phyloP scores from a whole-genome alignment of 371 early-diverging fungal species.

The Paraphysoderma sedebokerense region DNA sequence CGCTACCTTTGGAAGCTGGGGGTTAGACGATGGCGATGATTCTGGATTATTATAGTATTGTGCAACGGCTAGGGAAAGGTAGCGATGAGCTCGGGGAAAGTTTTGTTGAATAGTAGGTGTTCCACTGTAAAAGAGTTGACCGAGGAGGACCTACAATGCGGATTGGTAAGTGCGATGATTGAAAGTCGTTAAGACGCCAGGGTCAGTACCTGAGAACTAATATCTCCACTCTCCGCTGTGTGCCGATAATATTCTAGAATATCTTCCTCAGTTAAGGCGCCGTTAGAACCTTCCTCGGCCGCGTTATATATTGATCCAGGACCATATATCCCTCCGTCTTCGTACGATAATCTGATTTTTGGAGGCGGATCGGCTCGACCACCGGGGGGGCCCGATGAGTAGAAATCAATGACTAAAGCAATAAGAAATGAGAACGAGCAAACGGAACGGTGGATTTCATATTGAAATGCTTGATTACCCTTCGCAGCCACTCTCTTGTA shows the following conservation, averaged over 20 bases:
- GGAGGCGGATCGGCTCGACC: slow-evolving; percentile 51
- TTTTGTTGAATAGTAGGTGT: slow-evolving; percentile 40
- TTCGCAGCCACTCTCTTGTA: slow-evolving; percentile 66
- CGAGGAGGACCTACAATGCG: slow-evolving; percentile 42
- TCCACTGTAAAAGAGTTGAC: slow-evolving; percentile 64
- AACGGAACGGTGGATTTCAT: too few relatives aligned
- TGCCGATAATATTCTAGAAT: slow-evolving; percentile 58
- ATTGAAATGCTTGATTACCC: slow-evolving; percentile 17
- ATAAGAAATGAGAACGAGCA: neutral
- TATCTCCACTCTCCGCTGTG: slow-evolving; percentile 48
- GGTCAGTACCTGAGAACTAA: slow-evolving; percentile 33
- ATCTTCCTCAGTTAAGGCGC: slow-evolving; percentile 37
- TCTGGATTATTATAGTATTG: slow-evolving; percentile 14
- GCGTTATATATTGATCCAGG: slow-evolving; percentile 11
- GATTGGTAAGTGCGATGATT: neutral
- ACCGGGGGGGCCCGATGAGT: slow-evolving; percentile 58
- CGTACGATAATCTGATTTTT: slow-evolving; percentile 55
- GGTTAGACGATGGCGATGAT: neutral
- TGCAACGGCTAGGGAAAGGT: slow-evolving; percentile 17
- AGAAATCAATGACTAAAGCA: slow-evolving; percentile 42
- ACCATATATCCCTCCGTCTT: slow-evolving; percentile 63
- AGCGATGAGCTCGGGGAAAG: slow-evolving; percentile 39
- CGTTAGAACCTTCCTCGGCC: neutral
- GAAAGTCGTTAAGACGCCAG: neutral
- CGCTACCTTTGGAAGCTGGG: slow-evolving; percentile 6